These are phyloP conservation scores for Leishmania tropica DNA, from an alignment of 208 protist species.

Conservation along the genomic window DNA sequence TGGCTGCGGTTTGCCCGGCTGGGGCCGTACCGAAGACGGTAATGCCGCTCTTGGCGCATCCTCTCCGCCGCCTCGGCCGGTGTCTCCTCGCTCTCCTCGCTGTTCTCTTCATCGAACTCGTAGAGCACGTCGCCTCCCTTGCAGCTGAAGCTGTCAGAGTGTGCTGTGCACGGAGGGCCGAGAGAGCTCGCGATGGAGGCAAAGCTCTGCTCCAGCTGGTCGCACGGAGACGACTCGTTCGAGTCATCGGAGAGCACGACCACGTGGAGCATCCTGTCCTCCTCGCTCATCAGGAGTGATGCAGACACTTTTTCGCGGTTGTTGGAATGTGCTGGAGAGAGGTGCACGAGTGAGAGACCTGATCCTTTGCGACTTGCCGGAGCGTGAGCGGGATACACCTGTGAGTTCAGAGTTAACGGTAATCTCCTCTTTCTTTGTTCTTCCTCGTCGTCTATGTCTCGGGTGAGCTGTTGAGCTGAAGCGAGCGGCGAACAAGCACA, in stretches of 20 bases:
- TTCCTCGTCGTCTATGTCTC: not conserved
- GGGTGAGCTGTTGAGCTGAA: not conserved
- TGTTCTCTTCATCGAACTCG: conserved; percentile 34
- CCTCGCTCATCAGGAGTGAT: not conserved
- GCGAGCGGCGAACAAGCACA: not conserved
- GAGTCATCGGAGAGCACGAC: conserved; percentile 33
- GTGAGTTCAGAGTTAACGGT: not conserved
- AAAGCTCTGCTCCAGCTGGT: conserved; percentile 33
- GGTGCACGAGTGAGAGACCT: not conserved
- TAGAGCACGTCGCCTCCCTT: conserved; percentile 21
- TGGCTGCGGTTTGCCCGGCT: conserved; percentile 44
- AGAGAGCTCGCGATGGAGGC: conserved; percentile 46
- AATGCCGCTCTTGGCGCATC: conserved; percentile 14
- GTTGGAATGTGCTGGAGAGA: not conserved
- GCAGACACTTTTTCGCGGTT: not conserved
- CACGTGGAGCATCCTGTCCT: conserved; percentile 19
- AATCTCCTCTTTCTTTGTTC: not conserved
- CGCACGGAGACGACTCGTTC: conserved; percentile 25
- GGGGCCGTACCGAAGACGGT: conserved; percentile 44
- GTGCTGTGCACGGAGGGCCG: conserved; percentile 32
- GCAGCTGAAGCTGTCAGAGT: conserved; percentile 13
- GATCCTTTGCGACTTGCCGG: not conserved
- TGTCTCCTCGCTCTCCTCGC: conserved; percentile 27
- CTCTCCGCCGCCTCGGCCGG: conserved; percentile 18
- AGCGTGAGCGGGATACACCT: not conserved